Conservation (phyloP, 1,284 basidiomycete genomes). For the Trametes versicolor region DNA sequence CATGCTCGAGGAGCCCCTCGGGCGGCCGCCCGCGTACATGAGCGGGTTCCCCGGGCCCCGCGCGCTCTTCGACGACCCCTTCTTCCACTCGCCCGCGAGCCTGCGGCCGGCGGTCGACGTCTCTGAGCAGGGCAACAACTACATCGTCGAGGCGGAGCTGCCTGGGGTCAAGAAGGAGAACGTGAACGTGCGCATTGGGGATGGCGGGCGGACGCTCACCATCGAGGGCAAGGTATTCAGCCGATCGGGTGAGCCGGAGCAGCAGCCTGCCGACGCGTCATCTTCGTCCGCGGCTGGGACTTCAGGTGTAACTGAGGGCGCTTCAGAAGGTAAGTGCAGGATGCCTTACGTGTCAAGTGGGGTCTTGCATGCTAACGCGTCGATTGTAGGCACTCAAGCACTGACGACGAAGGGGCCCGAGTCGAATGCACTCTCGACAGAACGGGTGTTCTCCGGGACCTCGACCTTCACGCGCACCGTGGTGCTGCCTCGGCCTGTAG, state of each 20-base stretch:
- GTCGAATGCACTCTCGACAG: conserved; percentile 59
- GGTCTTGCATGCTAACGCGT: conserved; percentile 13
- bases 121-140: conserved; percentile 70
- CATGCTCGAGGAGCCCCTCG: conserved; percentile 72
- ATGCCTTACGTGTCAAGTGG: neutral
- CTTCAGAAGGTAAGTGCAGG: conserved; percentile 42
- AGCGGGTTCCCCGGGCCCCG: conserved; percentile 45
- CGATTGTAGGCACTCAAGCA: conserved; percentile 38
- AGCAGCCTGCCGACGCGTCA: conserved; percentile 7
- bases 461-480: conserved; percentile 73
- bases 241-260: conserved; percentile 33
- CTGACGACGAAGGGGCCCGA: conserved; percentile 44
- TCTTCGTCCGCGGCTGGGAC: conserved; percentile 22
- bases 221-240: conserved; percentile 71
- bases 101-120: conserved; percentile 70
- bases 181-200: conserved; percentile 73
- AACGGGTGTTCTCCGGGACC: conserved; percentile 65
- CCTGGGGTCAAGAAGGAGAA: conserved; percentile 85
- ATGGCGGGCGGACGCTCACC: conserved; percentile 73
- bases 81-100: conserved; percentile 50
- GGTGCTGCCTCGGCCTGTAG: conserved; percentile 72
- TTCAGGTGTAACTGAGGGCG: conserved; percentile 36
- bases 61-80: conserved; percentile 60
- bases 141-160: conserved; percentile 78
- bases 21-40: conserved; percentile 48